Evolutionary conservation across 768 basidiomycete species (phyloP), one percentile per base, ranked within the genome.

Genomic region (Collybiopsis confluens): DNA sequence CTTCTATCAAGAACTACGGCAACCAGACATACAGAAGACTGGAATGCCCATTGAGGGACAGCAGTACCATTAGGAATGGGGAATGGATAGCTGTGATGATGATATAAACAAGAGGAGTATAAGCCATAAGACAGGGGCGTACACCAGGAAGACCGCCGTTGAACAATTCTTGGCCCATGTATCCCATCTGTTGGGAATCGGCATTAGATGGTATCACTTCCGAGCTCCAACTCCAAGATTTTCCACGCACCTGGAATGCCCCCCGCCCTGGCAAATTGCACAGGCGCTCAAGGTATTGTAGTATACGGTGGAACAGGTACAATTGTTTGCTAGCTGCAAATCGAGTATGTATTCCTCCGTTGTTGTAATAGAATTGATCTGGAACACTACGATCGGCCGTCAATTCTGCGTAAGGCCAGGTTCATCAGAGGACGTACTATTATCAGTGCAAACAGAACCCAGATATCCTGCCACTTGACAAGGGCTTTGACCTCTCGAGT

Each of bases 401-500:
- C 21, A 18, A 48, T 20, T 1, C 47, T 48, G 30, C 21, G 18
- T 33, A 33, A 13, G 13, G 5, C 30, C 30, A 13, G 30, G 5
- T 6, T 33, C 6, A 13, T 5, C 13, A 13, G 30, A 33, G 13
- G 30, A 33, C 30, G 13, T 33, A 33, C 30, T 6, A 13, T 33
- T 33, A 33, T 33, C 30, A 13, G 13, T 23, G 13, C 47, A 48
- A 13, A 37, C 47, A 23, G 35, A 36, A 5, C 20, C 47, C 4
- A 48, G 23, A 37, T 48, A 48, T 4, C 47, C 47, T 21, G 47
- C 35, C 21, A 48, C 47, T 37, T 48, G 47, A 23, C 47, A 48
- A 37, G 47, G 33, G 11, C 30, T 23, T 21, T 48, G 47, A 9
- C 33, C 20, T 48, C 23, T 35, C 3, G 47, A 37, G 47, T 48